Evolutionary conservation across 768 basidiomycete species (phyloP), one percentile per base, ranked within the genome.

Genomic region (Termitomyces sp.): DNA sequence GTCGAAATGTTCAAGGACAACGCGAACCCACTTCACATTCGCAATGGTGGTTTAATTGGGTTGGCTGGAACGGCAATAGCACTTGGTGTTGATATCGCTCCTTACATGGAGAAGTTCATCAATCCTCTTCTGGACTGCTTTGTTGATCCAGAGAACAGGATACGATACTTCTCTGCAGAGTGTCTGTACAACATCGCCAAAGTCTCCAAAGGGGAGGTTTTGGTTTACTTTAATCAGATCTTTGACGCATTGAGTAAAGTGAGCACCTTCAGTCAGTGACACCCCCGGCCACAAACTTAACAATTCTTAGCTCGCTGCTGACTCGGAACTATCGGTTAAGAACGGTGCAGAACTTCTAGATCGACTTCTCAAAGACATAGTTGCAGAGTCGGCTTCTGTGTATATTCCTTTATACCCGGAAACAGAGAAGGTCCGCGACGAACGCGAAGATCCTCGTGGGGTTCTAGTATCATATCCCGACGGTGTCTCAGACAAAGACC

Each of bases 211-310:
- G 97, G 96, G 39, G 96, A 98, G 72, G 88, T 98, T 33, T 76
- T 99, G 57, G 86, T 98, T 14, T 97, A 95, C 70, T 99, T 98
- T 77, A 99, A 99, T 68, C 94, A 95, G 57, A 93, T 98, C 55
- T 99, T 99, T 65, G 97, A 98, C 73, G 90, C 95, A 1, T 80
- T 98, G 60, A 95, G 93, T 79, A 98, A 98, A 80, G 96, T 95
- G 66, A 47, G 83, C 66, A n/a, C 8, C 37, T n/a, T 40, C 53
- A 36, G 32, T 48, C 43, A 18, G 12, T 10, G 18, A 26, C 47
- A 36, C 44, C 24, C 16, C 22, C 13, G 1, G 10, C 51, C 12
- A 27, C 37, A 40, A 20, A 27, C 53, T 55, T 49, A 39, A 54
- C 57, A 47, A 49, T 44, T 62, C 20, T 67, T 27, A 98, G 96